Percentiles rank a stretch among this genome's conserved stretches.
These are phyloP conservation scores for Russula virescens DNA, from an alignment of 768 basidiomycete genomes.

Conservation along the genomic window DNA sequence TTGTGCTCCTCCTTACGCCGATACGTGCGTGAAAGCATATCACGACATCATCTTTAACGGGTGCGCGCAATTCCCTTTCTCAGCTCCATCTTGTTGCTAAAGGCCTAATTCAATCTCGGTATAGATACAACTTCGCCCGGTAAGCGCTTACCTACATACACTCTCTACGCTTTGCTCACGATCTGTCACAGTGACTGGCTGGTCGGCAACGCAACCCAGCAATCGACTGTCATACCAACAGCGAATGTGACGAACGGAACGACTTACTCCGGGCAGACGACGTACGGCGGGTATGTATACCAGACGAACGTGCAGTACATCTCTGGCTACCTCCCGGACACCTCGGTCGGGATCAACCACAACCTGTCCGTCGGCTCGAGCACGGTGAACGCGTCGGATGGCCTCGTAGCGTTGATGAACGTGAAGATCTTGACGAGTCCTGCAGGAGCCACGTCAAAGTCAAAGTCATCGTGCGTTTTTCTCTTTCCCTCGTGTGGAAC, in stretches of 20 bases:
- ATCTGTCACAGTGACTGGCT: conserved; percentile 60
- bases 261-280: conserved; percentile 58
- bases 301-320: conserved; percentile 62
- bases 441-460: background rate
- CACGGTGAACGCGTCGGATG: conserved; percentile 66
- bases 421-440: conserved; percentile 54
- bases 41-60: conserved; percentile 76
- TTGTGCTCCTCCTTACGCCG: background rate
- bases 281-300: conserved; percentile 66
- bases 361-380: conserved; percentile 45
- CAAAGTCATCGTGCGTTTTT: conserved; percentile 24
- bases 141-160: conserved; percentile 29
- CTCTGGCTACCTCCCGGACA: conserved; percentile 63
- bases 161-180: background rate
- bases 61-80: conserved; percentile 31
- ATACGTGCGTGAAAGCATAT: conserved; percentile 34
- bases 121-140: conserved; percentile 71
- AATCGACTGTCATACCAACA: conserved; percentile 39
- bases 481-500: background rate
- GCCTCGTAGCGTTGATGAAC: conserved; percentile 72
- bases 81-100: conserved; percentile 4
- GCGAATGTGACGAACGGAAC: conserved; percentile 47
- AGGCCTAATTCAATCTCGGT: background rate
- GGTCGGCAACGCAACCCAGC: conserved; percentile 73
- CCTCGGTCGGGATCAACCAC: conserved; percentile 68